Evolutionary conservation across 495 filamentous ascomycete species (phyloP).

Genomic region (Penicillium silybi): DNA sequence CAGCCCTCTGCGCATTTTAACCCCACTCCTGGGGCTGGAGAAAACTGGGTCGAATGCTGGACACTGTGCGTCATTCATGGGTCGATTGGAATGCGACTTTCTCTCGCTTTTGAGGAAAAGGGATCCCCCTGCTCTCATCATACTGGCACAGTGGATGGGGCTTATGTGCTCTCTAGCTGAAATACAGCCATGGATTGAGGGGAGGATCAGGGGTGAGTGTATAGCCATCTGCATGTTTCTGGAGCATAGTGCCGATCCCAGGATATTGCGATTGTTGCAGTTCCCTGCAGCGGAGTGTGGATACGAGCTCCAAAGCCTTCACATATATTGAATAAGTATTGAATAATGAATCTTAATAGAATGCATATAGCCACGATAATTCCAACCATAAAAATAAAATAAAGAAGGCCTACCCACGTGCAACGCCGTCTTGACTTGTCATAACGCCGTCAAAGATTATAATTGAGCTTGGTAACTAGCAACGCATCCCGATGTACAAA

Average conservation of each 20-base stretch:
- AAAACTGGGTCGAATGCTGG: conserved; percentile 13
- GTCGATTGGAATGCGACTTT: conserved; percentile 32
- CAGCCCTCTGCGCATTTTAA: conserved; percentile 27
- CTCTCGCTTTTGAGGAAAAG: conserved; percentile 28
- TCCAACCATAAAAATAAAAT: too few species aligned
- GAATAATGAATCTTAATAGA: too few species aligned
- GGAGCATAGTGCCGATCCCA: conserved; percentile 21
- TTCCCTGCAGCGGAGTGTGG: conserved; percentile 72
- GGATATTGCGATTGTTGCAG: conserved; percentile 19
- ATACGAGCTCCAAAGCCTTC: conserved; percentile 55
- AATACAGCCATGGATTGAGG: conserved; percentile 39
- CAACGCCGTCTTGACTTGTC: too few species aligned
- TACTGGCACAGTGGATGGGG: conserved; percentile 44
- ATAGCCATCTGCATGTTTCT: conserved; percentile 46
- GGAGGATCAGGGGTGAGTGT: conserved; percentile 37
- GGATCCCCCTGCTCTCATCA: conserved; percentile 39
- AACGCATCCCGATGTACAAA: background rate
- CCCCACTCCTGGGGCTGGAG: conserved; percentile 22
- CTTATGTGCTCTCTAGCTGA: conserved; percentile 28
- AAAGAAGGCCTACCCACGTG: too few species aligned
- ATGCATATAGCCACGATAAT: background rate
- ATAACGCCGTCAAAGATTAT: too few species aligned
- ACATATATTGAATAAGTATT: background rate
- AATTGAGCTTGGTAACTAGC: background rate
- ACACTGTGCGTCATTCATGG: conserved; percentile 29